Evolutionary conservation across 208 protist genomes (phyloP).

Genomic region (Leishmania guyanensis): DNA sequence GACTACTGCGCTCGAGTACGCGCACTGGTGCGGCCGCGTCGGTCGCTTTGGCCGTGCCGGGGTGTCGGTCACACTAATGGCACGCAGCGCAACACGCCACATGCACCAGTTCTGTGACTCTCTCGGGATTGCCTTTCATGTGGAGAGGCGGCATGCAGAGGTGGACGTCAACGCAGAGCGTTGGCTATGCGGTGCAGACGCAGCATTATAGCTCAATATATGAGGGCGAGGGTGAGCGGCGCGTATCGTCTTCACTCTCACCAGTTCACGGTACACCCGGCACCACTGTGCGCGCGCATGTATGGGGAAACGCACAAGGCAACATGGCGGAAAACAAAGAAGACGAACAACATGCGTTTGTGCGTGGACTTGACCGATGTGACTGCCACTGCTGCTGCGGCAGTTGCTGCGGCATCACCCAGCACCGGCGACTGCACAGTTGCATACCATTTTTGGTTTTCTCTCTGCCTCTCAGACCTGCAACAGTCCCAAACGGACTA

Average conservation of each 20-base stretch:
- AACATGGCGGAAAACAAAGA: not conserved
- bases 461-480: not conserved
- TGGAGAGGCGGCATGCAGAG: slow-evolving; percentile 50
- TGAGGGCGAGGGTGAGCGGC: not conserved
- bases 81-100: slow-evolving; percentile 49
- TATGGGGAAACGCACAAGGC: not conserved
- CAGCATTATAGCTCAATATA: not conserved
- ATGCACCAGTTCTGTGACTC: slow-evolving; percentile 69
- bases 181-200: slow-evolving; percentile 22
- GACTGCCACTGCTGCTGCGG: no score
- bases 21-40: slow-evolving; percentile 87
- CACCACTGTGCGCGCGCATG: not conserved
- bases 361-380: not conserved
- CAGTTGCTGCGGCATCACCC: no score
- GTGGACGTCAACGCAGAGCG: slow-evolving; percentile 63
- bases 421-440: not conserved
- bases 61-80: slow-evolving; percentile 64
- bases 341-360: not conserved
- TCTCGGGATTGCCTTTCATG: slow-evolving; percentile 55
- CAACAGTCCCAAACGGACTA: not conserved
- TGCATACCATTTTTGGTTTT: not conserved
- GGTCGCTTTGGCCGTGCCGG: slow-evolving; percentile 71
- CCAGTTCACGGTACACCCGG: not conserved
- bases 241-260: not conserved
- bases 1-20: slow-evolving; percentile 67